Conservation (phyloP, 768 basidiomycete species). For the Panellus pusillus region DNA sequence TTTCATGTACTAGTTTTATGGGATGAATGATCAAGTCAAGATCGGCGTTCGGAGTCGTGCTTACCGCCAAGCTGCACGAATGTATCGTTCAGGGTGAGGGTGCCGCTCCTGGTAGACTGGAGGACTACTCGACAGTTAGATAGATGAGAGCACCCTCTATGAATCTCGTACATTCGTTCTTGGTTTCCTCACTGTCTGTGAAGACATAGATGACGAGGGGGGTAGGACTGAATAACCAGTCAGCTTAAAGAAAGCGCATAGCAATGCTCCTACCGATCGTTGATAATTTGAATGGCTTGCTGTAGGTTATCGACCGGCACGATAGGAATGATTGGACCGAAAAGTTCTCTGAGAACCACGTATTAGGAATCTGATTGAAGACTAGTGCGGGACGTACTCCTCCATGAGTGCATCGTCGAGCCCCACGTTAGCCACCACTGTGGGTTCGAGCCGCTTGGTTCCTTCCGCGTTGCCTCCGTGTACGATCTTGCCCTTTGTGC, state of each 20-base stretch:
- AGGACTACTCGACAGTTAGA: neutral
- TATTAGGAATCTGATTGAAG: neutral
- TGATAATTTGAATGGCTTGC: slow-evolving; percentile 7
- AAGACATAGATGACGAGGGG: slow-evolving; percentile 12
- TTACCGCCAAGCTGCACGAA: slow-evolving; percentile 6
- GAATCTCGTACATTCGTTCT: slow-evolving; percentile 2
- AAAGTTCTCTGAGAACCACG: slow-evolving; percentile 1
- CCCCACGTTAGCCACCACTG: neutral
- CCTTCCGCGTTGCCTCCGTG: slow-evolving; percentile 8
- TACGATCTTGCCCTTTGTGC: slow-evolving; percentile 3
- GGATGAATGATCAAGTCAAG: neutral
- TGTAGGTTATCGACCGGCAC: neutral
- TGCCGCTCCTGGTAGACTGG: slow-evolving; percentile 4
- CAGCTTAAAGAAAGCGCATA: too few relatives aligned
- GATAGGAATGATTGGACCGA: slow-evolving; percentile 8
- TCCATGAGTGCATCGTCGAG: slow-evolving; percentile 8
- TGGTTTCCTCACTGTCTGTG: slow-evolving; percentile 8
- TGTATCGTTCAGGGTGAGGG: slow-evolving; percentile 7
- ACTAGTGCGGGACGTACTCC: neutral
- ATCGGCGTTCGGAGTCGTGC: neutral
- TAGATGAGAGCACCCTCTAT: neutral
- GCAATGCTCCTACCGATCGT: neutral
- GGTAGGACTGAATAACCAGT: neutral
- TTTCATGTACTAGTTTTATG: slow-evolving; percentile 2
- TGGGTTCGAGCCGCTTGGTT: slow-evolving; percentile 3